Base-by-base conservation (phyloP, 345 rosid genomes). In the Geranium brycei region DNA sequence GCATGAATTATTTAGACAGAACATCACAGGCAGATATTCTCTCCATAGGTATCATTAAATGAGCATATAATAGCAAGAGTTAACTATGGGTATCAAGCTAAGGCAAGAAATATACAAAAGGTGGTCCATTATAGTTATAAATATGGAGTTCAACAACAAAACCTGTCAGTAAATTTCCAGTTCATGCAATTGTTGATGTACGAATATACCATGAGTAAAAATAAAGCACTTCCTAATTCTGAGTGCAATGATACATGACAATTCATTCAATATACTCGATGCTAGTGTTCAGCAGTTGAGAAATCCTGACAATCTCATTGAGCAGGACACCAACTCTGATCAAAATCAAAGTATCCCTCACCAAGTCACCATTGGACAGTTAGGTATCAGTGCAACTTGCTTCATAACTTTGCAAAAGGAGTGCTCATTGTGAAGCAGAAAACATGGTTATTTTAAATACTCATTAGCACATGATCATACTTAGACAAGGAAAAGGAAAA, bases 1-100 rank as follows among this genome's bases (percentile, higher is more conserved):
- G 78, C 71, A 66, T 61, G 38, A 66, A 66, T 64, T 57, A 53
- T 47, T 60, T 35, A 31, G 16, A 8, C 17, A 51, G 17, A 13
- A 8, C 14, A 0, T 0, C 30, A 31, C 31, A 66, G 18, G 12
- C 40, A 4, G 19, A 31, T 11, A 10, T 47, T 47, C 15, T 47
- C 53, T 47, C 15, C 53, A 47, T 47, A 13, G 13, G 3, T 8
- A 47, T 47, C 14, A 8, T 47, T 8, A 47, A 8, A 13, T 47
- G 15, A 47, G 10, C 53, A 47, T 5, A 10, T 13, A 47, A 47
- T 47, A 47, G 14, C 53, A 47, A 6, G 53, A 47, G 15, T 47
- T 47, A 13, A 47, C 41, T 35, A 47, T 47, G 53, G 15, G 14
- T 2, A 8, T 11, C 53, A 47, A 47, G 13, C 53, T 47, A 11